Evolutionary conservation across 2,329 filamentous ascomycete species (phyloP).

Genomic region (Zymoseptoria crescenta): DNA sequence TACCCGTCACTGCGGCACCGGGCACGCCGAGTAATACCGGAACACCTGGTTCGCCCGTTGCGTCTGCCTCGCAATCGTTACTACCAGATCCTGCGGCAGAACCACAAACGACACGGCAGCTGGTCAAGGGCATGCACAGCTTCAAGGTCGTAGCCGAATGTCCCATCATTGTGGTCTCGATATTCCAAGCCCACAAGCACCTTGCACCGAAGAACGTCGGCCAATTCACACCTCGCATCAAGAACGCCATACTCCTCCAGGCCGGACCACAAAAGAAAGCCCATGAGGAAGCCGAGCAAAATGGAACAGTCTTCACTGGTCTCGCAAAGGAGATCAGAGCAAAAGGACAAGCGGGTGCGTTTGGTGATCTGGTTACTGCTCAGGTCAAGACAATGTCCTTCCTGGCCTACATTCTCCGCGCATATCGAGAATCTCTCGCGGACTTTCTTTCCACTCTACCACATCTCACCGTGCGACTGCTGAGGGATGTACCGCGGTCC

Average conservation of each 20-base stretch:
- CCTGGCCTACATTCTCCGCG: slow-evolving; percentile 79
- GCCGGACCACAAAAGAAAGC: slow-evolving; percentile 90
- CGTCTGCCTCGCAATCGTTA: slow-evolving; percentile 50
- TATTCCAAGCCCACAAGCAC: slow-evolving; percentile 84
- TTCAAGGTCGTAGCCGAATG: slow-evolving; percentile 98
- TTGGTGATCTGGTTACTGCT: slow-evolving; percentile 94
- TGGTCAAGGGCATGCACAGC: slow-evolving; percentile 92
- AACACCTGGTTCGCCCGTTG: slow-evolving; percentile 81
- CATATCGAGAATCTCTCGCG: slow-evolving; percentile 76
- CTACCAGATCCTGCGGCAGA: slow-evolving; percentile 68
- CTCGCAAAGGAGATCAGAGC: slow-evolving; percentile 93
- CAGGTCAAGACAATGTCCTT: slow-evolving; percentile 99
- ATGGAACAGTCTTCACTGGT: slow-evolving; percentile 78
- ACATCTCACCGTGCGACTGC: slow-evolving; percentile 77
- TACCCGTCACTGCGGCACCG: slow-evolving; percentile 50
- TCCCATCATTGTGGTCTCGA: slow-evolving; percentile 95
- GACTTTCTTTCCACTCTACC: slow-evolving; percentile 84
- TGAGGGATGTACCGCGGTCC: slow-evolving; percentile 90
- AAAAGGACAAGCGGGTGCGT: slow-evolving; percentile 57
- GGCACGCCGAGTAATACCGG: slow-evolving; percentile 52
- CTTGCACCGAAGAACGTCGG: slow-evolving; percentile 80
- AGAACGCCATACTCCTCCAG: slow-evolving; percentile 78
- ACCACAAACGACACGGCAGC: slow-evolving; percentile 63
- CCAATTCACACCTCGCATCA: slow-evolving; percentile 88
- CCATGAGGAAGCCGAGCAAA: slow-evolving; percentile 72